These are phyloP conservation scores for Hortaea sp. DNA, from an alignment of 2,329 filamentous ascomycete genomes.

Conservation along the genomic window DNA sequence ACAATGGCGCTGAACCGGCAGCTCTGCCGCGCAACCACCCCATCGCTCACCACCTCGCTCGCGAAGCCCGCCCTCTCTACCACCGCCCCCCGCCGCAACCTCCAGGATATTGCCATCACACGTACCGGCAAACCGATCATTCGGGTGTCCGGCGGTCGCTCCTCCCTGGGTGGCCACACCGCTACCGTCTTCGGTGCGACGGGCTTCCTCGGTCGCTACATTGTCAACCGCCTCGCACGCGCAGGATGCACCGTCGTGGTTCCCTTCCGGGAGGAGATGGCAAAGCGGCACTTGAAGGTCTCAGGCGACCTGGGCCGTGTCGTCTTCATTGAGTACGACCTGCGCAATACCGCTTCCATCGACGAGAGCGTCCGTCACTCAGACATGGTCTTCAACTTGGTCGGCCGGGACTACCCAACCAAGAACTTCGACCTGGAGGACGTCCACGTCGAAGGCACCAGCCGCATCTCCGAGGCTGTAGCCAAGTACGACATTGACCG, in stretches of 20 bases:
- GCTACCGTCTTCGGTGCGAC: slow-evolving; percentile 97
- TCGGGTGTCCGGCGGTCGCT: slow-evolving; percentile 74
- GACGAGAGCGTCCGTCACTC: slow-evolving; percentile 95
- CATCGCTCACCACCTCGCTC: slow-evolving; percentile 11
- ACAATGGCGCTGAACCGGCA: slow-evolving; percentile 25
- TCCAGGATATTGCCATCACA: slow-evolving; percentile 79
- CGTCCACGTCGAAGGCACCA: slow-evolving; percentile 83
- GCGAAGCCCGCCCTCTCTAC: slow-evolving; percentile 6
- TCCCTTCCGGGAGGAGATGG: slow-evolving; percentile 94
- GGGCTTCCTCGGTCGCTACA: slow-evolving; percentile 89
- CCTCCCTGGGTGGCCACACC: slow-evolving; percentile 62
- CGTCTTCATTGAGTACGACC: slow-evolving; percentile 86
- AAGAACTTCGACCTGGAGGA: slow-evolving; percentile 96
- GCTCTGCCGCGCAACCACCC: slow-evolving; percentile 21
- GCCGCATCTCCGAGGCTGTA: slow-evolving; percentile 85
- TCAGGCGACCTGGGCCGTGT: slow-evolving; percentile 89
- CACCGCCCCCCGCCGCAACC: slow-evolving; percentile 19
- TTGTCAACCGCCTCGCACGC: slow-evolving; percentile 87
- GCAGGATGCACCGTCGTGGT: slow-evolving; percentile 90
- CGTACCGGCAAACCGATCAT: slow-evolving; percentile 93
- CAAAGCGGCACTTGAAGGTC: slow-evolving; percentile 91
- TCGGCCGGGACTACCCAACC: slow-evolving; percentile 90
- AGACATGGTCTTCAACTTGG: slow-evolving; percentile 92
- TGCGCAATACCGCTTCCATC: slow-evolving; percentile 88
- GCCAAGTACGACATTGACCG: slow-evolving; percentile 98